Evolutionary conservation across 2,329 filamentous ascomycete genomes (phyloP), one percentile per base, ranked within the genome.

Genomic region (Colletotrichum eremochloae): DNA sequence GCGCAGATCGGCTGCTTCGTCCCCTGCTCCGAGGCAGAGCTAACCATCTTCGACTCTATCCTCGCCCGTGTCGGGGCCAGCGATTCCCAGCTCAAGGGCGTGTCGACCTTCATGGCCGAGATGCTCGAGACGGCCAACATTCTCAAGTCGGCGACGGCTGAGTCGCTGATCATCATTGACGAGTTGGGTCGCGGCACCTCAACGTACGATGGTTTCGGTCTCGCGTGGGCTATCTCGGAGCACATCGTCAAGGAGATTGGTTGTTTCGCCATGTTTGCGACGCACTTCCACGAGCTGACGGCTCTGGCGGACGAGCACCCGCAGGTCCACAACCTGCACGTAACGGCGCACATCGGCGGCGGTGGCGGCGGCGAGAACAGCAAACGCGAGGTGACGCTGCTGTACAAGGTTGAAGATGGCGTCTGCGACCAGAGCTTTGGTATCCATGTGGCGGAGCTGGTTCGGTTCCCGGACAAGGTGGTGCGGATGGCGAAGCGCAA

Each of bases 121-220:
- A 99, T 99, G 96, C 89, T 99, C 31, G 96, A 99, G 81, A 99
- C 96, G 1, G 95, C 96, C 76, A 98, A 98, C 80, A 99, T 99
- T 75, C 91, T 99, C 79, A 98, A 98, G 84, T 97, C 94, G 0
- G 96, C 96, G 2, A 99, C 96, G 0, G 91, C 93, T 42, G 96
- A 99, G 80, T 97, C 94, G 5, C 89, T 99, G 65, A 98, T 99
- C 83, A 98, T 99, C 82, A 98, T 99, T 76, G 97, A 99, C 81
- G 96, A 99, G 81, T 90, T 99, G 2, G 96, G 96, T 62, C 94
- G 96, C 73, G 96, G 96, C 69, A 99, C 96, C 0, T 98, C 95
- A 74, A 99, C 97, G 0, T 99, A 99, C 81, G 97, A 99, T 80
- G 96, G 96, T 11, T 99, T 99, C 78, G 96, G 97, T 48, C 90